Conservation (phyloP, 805 yeast species). For the Candida namnaoensis region DNA sequence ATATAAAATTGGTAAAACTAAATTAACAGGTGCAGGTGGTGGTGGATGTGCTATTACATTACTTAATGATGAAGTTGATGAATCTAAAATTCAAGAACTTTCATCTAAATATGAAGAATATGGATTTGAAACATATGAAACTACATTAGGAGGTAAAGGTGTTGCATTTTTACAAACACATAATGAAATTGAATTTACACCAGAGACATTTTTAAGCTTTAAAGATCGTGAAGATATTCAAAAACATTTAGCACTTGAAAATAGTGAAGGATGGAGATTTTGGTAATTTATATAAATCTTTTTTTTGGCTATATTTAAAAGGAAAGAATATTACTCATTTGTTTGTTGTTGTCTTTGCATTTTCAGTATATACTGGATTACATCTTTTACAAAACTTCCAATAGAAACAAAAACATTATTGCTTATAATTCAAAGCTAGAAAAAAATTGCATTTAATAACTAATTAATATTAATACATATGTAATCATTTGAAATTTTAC, state of each 20-base stretch:
- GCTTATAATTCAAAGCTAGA: too few species aligned
- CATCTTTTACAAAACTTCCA: too few species aligned
- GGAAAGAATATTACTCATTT: too few species aligned
- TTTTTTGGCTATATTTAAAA: too few species aligned
- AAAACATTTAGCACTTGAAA: slow-evolving; percentile 32
- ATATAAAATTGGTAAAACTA: slow-evolving; percentile 70
- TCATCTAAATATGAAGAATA: slow-evolving; percentile 25
- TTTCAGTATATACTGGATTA: too few species aligned
- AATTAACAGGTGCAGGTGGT: slow-evolving; percentile 97
- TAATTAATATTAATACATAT: too few species aligned
- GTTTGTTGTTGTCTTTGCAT: too few species aligned
- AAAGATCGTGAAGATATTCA: slow-evolving; percentile 40
- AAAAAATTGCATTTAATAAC: too few species aligned
- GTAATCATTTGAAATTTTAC: too few species aligned
- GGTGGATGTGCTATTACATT: slow-evolving; percentile 97
- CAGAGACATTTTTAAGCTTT: slow-evolving; percentile 28
- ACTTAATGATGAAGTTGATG: slow-evolving; percentile 32
- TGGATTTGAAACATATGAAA: slow-evolving; percentile 70
- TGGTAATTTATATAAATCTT: slow-evolving; percentile 32
- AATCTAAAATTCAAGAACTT: slow-evolving; percentile 25
- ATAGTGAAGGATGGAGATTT: slow-evolving; percentile 42
- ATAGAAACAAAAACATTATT: too few species aligned
- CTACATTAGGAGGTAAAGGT: slow-evolving; percentile 86
- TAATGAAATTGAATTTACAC: slow-evolving; percentile 9
- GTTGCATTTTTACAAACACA: slow-evolving; percentile 42